Base-by-base conservation (phyloP, 2,329 filamentous ascomycete species). In the Xylariaceae sp. region DNA sequence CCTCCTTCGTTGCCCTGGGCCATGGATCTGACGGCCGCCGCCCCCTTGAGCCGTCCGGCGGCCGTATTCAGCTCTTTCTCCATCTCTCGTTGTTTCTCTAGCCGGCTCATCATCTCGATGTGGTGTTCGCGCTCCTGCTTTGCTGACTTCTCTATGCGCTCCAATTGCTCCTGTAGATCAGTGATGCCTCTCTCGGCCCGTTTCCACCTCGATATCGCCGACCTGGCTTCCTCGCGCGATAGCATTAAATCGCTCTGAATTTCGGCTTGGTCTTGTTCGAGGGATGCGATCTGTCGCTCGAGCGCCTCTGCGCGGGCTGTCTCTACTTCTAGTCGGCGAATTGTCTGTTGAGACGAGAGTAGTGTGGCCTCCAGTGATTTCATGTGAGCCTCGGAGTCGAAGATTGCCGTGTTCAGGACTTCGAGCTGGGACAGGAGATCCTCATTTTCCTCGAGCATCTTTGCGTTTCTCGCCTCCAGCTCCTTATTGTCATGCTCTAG, bases 121-220 rank as follows among this genome's bases (percentile, higher is more conserved):
- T 96, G 91, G 9, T 88, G 84, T 62, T 94, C 84, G 29, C 84
- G 83, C 69, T 97, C 92, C 64, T 90, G 84, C 43, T 77, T 81
- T 1, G 89, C 83, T 67, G 97, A 92, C 57, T 81, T 81, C 68
- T 97, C 92, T 67, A 99, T 94, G 60, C 82, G 81, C 67, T 96
- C 91, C 19, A 97, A 77, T 71, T 97, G 90, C 57, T 91, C 87
- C 67, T 96, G 88, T 57, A 99, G 79, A 60, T 89, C 83, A 51
- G 79, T 77, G 57, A 97, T 81, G 32, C 85, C 87, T 39, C 84
- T 80, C 73, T 97, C 91, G 0, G 94, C 91, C 65, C 87, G 84
- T 73, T 85, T 87, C 87, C 91, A 97, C 63, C 91, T 80, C 63
- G 89, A 83, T 55, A 92, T 77, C 8, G 92, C 89, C 3, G 87